A percentile compares a stretch with the other conserved stretches of the same genome.
These are phyloP conservation scores for Trifolium dubium DNA, from an alignment of 306 rosid species.

Conservation along the genomic window DNA sequence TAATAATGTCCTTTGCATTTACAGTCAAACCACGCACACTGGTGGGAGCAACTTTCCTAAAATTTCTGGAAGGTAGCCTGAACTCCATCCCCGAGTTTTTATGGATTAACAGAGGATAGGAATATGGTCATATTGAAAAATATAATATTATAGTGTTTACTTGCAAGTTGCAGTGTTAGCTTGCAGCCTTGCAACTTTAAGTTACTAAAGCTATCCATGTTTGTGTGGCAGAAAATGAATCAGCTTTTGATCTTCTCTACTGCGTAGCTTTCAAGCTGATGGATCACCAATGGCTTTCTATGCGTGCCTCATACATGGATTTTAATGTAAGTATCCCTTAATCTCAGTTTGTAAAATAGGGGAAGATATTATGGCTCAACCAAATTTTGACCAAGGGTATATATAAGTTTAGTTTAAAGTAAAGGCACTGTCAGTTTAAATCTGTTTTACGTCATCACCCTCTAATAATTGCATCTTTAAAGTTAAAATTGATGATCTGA, in stretches of 20 bases:
- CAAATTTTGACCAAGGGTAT: background rate
- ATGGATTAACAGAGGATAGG: background rate
- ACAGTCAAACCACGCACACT: slow-evolving; percentile 89
- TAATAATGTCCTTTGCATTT: slow-evolving; percentile 43
- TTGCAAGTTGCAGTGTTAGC: slow-evolving; percentile 2
- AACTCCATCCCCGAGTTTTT: background rate
- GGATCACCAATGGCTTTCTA: slow-evolving; percentile 98
- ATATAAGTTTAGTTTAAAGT: background rate
- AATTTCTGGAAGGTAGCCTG: slow-evolving; percentile 79
- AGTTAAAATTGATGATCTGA: too few relatives aligned
- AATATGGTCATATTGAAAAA: slow-evolving; percentile 16
- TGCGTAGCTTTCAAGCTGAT: slow-evolving; percentile 96
- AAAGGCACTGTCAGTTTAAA: background rate
- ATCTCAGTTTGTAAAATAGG: slow-evolving; percentile 18
- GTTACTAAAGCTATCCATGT: slow-evolving; percentile 28
- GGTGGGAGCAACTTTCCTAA: slow-evolving; percentile 91
- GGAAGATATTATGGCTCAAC: slow-evolving; percentile 18
- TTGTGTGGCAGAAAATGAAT: slow-evolving; percentile 75
- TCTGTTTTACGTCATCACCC: background rate
- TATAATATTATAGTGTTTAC: slow-evolving; percentile 18
- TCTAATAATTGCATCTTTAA: background rate
- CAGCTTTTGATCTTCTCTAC: slow-evolving; percentile 91
- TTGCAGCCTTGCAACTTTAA: slow-evolving; percentile 23
- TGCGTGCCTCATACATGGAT: slow-evolving; percentile 99
- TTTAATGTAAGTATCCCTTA: slow-evolving; percentile 75